phyloP scores from a whole-genome alignment of 345 rosid genomes.

The Pelargonium nanum region DNA sequence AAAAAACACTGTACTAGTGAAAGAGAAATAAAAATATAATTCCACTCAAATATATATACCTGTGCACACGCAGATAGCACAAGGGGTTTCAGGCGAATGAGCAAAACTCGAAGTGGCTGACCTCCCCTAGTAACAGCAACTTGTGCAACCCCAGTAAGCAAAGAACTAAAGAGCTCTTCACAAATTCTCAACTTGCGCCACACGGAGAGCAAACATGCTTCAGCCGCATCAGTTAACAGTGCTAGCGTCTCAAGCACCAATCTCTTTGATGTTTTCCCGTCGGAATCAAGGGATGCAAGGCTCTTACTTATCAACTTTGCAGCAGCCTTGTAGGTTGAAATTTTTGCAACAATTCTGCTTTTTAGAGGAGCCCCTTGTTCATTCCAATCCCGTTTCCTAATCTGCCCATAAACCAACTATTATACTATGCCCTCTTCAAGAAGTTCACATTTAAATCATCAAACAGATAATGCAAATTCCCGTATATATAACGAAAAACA shows the following conservation, averaged over 20 bases:
- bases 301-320: conserved; percentile 68
- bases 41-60: conserved; percentile 31
- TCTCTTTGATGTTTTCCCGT: conserved; percentile 79
- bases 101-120: conserved; percentile 87
- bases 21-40: conserved; percentile 6
- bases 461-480: neutral
- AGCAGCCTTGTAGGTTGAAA: conserved; percentile 78
- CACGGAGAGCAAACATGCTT: conserved; percentile 76
- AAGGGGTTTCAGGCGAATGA: conserved; percentile 85
- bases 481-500: neutral
- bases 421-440: conserved; percentile 7
- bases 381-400: conserved; percentile 88
- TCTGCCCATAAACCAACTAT: conserved; percentile 34
- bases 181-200: conserved; percentile 91
- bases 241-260: conserved; percentile 86
- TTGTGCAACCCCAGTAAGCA: conserved; percentile 76
- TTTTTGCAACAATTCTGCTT: conserved; percentile 68
- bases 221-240: conserved; percentile 78
- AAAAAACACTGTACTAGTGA: neutral
- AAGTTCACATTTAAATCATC: conserved; percentile 1
- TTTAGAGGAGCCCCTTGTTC: conserved; percentile 78
- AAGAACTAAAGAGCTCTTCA: conserved; percentile 73
- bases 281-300: conserved; percentile 64
- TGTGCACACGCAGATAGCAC: conserved; percentile 82
- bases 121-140: conserved; percentile 87